A percentile compares a stretch with the other conserved stretches of the same genome.
These are phyloP conservation scores for Globisporangium spiculum DNA, from an alignment of 352 stramenopile genomes.

Conservation along the genomic window DNA sequence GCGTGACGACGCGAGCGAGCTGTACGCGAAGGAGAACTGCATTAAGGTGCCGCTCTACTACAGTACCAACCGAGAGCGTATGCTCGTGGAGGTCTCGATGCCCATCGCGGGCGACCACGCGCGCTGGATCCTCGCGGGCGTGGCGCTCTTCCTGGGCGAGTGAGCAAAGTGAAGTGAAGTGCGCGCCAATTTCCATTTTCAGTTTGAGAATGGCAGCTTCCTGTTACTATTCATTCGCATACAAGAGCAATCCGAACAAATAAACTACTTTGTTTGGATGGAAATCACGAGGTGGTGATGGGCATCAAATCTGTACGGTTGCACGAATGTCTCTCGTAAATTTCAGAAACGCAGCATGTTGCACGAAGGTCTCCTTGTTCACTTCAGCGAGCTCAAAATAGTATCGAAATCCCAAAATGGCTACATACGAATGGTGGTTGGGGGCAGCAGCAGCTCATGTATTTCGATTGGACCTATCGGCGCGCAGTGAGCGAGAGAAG, in stretches of 20 bases:
- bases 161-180: constrained; percentile 18
- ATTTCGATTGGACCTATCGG: neutral
- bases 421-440: neutral
- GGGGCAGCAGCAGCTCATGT: neutral
- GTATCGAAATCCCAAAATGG: neutral
- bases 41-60: constrained; percentile 86
- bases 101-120: constrained; percentile 69
- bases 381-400: neutral
- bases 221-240: neutral
- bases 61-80: constrained; percentile 59
- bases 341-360: too few species aligned
- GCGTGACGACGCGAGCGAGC: constrained; percentile 68
- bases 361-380: too few species aligned
- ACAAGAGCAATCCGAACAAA: neutral
- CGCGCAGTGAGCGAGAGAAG: neutral
- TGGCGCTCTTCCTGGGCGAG: constrained; percentile 82
- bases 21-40: constrained; percentile 70
- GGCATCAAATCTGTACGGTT: too few species aligned
- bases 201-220: neutral
- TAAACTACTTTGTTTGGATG: neutral
- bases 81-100: constrained; percentile 82
- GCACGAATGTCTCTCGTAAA: too few species aligned
- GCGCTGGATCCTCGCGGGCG: constrained; percentile 77
- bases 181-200: neutral
- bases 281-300: too few species aligned